phyloP scores from a whole-genome alignment of 2,329 filamentous ascomycete species.

The Cyanodermella asteris region DNA sequence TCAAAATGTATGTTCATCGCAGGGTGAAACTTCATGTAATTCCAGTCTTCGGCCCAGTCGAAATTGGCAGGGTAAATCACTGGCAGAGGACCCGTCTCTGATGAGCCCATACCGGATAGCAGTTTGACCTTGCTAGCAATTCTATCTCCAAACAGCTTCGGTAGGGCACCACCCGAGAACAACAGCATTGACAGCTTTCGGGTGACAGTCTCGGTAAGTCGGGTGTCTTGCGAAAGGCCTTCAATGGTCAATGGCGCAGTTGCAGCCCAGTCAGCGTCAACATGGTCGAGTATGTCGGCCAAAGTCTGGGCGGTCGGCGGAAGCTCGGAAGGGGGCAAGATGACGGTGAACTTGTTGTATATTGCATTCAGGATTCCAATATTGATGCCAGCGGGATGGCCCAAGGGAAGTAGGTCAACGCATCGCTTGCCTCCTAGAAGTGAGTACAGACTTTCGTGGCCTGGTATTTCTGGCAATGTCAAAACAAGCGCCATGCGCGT shows the following conservation, averaged over 20 bases:
- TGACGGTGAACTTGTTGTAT: constrained; percentile 3
- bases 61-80: too few species aligned
- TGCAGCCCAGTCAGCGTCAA: constrained; percentile 3
- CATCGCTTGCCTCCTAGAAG: constrained; percentile 4
- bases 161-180: constrained; percentile 3
- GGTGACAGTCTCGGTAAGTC: constrained; percentile 3
- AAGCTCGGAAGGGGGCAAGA: constrained; percentile 5
- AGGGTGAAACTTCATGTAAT: constrained; percentile 1
- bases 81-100: constrained; percentile 6
- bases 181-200: constrained; percentile 2
- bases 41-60: not conserved
- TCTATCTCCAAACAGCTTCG: constrained; percentile 2
- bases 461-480: constrained; percentile 3
- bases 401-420: constrained; percentile 5
- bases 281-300: constrained; percentile 5
- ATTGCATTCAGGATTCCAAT: constrained; percentile 5
- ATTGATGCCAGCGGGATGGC: too few species aligned
- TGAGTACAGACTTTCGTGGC: constrained; percentile 4
- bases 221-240: constrained; percentile 4
- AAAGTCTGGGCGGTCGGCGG: constrained; percentile 1
- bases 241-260: constrained; percentile 6
- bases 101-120: constrained; percentile 2
- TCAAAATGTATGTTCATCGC: not conserved
- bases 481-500: constrained; percentile 3
- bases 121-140: constrained; percentile 2